These are phyloP conservation scores for Domatiomyces catenatus DNA, from an alignment of 2,329 filamentous ascomycete genomes.

Conservation along the genomic window DNA sequence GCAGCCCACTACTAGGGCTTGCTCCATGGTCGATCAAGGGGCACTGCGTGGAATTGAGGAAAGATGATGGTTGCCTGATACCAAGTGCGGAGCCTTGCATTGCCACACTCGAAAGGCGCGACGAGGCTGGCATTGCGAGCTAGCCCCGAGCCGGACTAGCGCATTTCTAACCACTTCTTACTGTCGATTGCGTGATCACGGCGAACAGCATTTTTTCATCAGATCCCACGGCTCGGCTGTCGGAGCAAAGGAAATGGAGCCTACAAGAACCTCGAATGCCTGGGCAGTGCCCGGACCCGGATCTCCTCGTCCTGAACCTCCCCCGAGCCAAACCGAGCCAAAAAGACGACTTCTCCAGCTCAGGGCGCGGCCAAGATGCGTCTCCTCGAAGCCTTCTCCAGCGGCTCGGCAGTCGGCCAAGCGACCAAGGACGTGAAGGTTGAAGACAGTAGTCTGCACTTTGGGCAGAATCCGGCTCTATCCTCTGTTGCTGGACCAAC, in stretches of 20 bases:
- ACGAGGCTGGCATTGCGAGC: not conserved
- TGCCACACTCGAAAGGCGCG: not conserved
- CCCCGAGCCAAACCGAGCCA: not conserved
- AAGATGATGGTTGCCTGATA: not conserved
- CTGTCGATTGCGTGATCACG: not conserved
- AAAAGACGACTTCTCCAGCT: not conserved
- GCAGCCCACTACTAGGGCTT: constrained; percentile 30
- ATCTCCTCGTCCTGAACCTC: not conserved
- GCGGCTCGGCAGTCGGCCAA: constrained; percentile 14
- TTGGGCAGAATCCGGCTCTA: constrained; percentile 37
- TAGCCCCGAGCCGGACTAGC: not conserved
- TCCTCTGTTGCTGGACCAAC: constrained; percentile 64
- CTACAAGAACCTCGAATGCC: not conserved
- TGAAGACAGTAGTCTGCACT: constrained; percentile 27
- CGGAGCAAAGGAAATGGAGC: not conserved
- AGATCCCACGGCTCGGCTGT: not conserved
- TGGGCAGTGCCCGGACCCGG: not conserved
- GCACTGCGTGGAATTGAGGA: not conserved
- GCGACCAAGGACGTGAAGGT: constrained; percentile 15
- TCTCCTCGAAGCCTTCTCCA: constrained; percentile 12
- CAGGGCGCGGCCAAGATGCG: not conserved
- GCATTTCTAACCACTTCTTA: too few relatives aligned
- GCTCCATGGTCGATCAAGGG: constrained; percentile 24
- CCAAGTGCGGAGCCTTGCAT: not conserved
- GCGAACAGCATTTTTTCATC: not conserved